Evolutionary conservation across 1,284 basidiomycete species (phyloP).

Genomic region (Irpex rosettiformis): DNA sequence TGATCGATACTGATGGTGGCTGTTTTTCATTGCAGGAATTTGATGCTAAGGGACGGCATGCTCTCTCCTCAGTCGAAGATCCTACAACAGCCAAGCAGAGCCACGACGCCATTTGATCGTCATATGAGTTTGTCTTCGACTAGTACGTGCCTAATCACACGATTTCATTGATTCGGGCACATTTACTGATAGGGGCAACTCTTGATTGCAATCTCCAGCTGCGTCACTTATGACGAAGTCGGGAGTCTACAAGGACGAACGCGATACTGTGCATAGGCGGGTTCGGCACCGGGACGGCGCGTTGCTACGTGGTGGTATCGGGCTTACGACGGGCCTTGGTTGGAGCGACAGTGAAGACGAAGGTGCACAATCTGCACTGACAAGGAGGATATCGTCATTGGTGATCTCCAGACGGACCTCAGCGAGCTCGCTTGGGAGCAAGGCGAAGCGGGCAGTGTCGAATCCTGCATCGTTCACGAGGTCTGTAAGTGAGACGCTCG

Average conservation of each 20-base stretch:
- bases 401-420: slow-evolving; percentile 41
- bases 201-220: slow-evolving; percentile 12
- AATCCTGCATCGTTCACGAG: slow-evolving; percentile 28
- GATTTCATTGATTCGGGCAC: background rate
- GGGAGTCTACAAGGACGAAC: slow-evolving; percentile 56
- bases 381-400: slow-evolving; percentile 56
- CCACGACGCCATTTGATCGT: slow-evolving; percentile 9
- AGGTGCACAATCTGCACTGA: slow-evolving; percentile 72
- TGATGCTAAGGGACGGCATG: slow-evolving; percentile 73
- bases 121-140: slow-evolving; percentile 27
- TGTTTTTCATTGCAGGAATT: slow-evolving; percentile 39
- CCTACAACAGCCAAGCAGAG: slow-evolving; percentile 29
- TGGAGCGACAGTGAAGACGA: slow-evolving; percentile 87
- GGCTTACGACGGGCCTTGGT: slow-evolving; percentile 76
- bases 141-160: slow-evolving; percentile 13
- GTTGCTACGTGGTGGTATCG: slow-evolving; percentile 65
- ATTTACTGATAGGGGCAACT: background rate
- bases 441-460: background rate
- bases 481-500: slow-evolving; percentile 26
- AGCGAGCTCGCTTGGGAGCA: slow-evolving; percentile 22
- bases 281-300: slow-evolving; percentile 71
- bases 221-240: slow-evolving; percentile 48
- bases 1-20: background rate
- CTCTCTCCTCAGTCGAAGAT: slow-evolving; percentile 74
- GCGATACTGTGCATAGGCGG: slow-evolving; percentile 61